Base-by-base conservation (phyloP, 2,329 filamentous ascomycete species). In the Rhinocladiella mackenziei region DNA sequence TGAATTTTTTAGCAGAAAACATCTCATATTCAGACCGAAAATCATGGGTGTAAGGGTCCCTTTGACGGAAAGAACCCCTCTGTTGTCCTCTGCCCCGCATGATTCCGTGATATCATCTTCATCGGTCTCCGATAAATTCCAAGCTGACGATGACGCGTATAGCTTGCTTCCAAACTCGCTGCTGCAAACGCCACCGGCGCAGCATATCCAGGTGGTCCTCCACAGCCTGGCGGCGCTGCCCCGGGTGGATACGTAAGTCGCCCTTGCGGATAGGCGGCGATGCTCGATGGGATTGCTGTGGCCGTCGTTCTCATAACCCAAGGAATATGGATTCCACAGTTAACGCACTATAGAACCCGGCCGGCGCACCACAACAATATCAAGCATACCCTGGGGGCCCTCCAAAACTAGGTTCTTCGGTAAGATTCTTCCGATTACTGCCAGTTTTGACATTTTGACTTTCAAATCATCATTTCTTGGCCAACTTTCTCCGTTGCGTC, bases 231-330 rank as follows among this genome's bases (percentile, higher is more conserved):
- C 25, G 44, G 40, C 15, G 50, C 45, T 34, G 47, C 51, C 36
- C 61, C 60, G 51, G 66, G 67, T 55, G 68, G 69, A 64, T 77
- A 78, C 62, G 76, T 79, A 66, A 73, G 76, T 76, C 43, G 28
- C 38, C 18, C 20, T n/a, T 35, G 18, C 17, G n/a, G 7, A 33
- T n/a, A 33, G 31, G 14, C 15, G 14, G 14, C 23, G 17, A 18
- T 36, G 33, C 17, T 36, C n/a, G n/a, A n/a, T n/a, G n/a, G n/a
- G n/a, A n/a, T n/a, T n/a, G n/a, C n/a, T n/a, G n/a, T n/a, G n/a
- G n/a, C n/a, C n/a, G n/a, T n/a, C n/a, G n/a, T n/a, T n/a, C n/a
- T n/a, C n/a, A n/a, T n/a, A n/a, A n/a, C n/a, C n/a, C n/a, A n/a
- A n/a, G n/a, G n/a, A n/a, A n/a, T n/a, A n/a, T n/a, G n/a, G n/a